These are phyloP conservation scores for Cryptococcus sp. DNA, from an alignment of 1,284 basidiomycete genomes.

Conservation along the genomic window DNA sequence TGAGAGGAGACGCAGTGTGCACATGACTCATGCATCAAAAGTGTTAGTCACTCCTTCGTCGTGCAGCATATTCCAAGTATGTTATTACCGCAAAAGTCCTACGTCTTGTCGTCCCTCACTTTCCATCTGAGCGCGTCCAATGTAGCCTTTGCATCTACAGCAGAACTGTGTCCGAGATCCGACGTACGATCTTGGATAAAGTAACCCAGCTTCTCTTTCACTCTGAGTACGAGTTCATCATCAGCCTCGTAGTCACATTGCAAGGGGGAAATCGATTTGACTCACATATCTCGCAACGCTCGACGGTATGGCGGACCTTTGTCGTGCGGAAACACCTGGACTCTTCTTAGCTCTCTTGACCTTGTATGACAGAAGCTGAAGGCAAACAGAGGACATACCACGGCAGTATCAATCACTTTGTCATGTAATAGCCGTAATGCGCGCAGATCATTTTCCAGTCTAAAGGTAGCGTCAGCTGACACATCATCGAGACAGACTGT, in stretches of 20 bases:
- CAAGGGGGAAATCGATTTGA: slow-evolving; percentile 21
- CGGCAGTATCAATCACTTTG: slow-evolving; percentile 76
- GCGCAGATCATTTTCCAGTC: slow-evolving; percentile 84
- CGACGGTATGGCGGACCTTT: slow-evolving; percentile 75
- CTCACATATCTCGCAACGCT: slow-evolving; percentile 75
- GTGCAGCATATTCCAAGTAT: too few relatives aligned
- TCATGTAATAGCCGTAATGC: slow-evolving; percentile 80
- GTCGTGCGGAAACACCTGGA: slow-evolving; percentile 72
- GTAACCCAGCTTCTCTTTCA: slow-evolving; percentile 71
- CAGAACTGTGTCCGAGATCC: slow-evolving; percentile 74
- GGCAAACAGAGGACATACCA: slow-evolving; percentile 45
- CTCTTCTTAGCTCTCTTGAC: neutral
- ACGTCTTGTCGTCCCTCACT: slow-evolving; percentile 40
- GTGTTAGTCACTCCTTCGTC: too few relatives aligned
- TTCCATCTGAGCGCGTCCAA: slow-evolving; percentile 70
- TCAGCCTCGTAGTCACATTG: neutral
- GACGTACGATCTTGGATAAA: slow-evolving; percentile 75
- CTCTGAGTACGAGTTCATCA: slow-evolving; percentile 55
- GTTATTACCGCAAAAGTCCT: too few relatives aligned
- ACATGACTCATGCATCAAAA: too few relatives aligned
- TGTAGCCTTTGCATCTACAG: slow-evolving; percentile 80
- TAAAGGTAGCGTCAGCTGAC: slow-evolving; percentile 11
- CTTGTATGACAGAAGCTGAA: too few relatives aligned
- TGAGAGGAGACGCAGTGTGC: too few relatives aligned
- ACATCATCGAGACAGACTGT: neutral